Conservation (phyloP, 163 green algal genomes). For the Chlorella variabilis region DNA sequence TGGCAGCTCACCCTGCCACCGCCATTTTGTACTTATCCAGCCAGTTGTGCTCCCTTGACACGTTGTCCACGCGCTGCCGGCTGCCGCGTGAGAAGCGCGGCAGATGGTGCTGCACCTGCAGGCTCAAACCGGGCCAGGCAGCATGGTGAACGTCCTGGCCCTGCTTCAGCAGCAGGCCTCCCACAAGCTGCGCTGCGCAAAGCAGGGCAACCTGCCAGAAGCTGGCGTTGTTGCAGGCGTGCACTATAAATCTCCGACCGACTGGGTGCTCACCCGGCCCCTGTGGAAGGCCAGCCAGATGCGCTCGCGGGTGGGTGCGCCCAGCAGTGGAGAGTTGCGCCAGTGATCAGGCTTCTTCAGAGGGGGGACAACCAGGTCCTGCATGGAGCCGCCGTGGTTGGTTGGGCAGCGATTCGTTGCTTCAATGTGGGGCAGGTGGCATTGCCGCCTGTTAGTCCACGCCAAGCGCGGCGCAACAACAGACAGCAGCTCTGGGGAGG, state of each 20-base stretch:
- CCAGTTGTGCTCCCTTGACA: background rate
- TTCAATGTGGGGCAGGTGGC: too few relatives aligned
- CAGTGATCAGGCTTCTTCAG: constrained; percentile 42
- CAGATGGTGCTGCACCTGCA: background rate
- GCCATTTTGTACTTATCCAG: background rate
- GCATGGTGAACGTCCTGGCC: too few relatives aligned
- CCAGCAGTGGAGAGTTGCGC: constrained; percentile 31
- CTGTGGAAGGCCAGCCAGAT: constrained; percentile 44
- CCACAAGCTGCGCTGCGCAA: background rate
- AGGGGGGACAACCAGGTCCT: constrained; percentile 45
- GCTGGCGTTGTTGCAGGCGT: too few relatives aligned
- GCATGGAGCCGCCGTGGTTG: too few relatives aligned
- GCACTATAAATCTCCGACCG: too few relatives aligned
- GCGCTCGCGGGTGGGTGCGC: background rate
- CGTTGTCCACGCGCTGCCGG: constrained; percentile 13
- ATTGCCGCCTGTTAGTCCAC: too few relatives aligned
- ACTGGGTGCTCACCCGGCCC: constrained; percentile 30
- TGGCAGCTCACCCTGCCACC: too few relatives aligned
- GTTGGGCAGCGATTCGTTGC: too few relatives aligned
- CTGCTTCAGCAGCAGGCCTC: too few relatives aligned
- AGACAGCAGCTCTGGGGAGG: too few relatives aligned
- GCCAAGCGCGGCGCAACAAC: too few relatives aligned
- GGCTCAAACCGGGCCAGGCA: too few relatives aligned
- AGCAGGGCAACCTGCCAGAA: background rate
- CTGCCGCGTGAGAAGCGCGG: background rate